These are phyloP conservation scores for Hansenula sp. DNA, from an alignment of 1,139 yeast species.

Conservation along the genomic window DNA sequence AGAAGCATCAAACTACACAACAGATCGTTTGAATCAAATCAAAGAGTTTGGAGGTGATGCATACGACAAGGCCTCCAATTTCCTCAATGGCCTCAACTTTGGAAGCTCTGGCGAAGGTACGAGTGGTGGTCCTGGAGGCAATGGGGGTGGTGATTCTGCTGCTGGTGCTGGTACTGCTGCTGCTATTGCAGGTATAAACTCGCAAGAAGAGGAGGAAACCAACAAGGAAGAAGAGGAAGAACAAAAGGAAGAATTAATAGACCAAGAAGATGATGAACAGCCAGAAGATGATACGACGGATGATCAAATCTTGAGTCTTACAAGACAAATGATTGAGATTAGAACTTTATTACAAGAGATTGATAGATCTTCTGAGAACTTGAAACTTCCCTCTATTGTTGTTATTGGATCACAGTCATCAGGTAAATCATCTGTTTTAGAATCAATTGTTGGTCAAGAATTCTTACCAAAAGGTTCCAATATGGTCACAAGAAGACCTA, in stretches of 20 bases:
- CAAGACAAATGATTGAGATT: constrained; percentile 96
- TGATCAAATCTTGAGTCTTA: constrained; percentile 78
- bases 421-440: constrained; percentile 93
- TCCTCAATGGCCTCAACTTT: constrained; percentile 17
- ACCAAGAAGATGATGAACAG: constrained; percentile 33
- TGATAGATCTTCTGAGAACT: constrained; percentile 67
- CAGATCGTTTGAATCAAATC: constrained; percentile 57
- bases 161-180: constrained; percentile 36
- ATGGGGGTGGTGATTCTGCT: constrained; percentile 29
- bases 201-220: constrained; percentile 25
- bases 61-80: constrained; percentile 25
- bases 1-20: constrained; percentile 72
- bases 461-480: constrained; percentile 91
- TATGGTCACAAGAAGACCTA: constrained; percentile 95
- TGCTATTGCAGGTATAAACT: constrained; percentile 29
- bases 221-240: constrained; percentile 15
- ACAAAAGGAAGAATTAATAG: constrained; percentile 31
- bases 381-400: constrained; percentile 89
- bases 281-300: constrained; percentile 51
- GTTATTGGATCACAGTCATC: constrained; percentile 97
- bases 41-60: constrained; percentile 47
- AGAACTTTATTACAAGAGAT: constrained; percentile 73
- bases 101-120: constrained; percentile 25
- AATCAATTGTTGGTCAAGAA: constrained; percentile 91
- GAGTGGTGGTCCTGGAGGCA: constrained; percentile 25